Conservation (phyloP, 164 flowering plant genomes). For the Annona squamosa region DNA sequence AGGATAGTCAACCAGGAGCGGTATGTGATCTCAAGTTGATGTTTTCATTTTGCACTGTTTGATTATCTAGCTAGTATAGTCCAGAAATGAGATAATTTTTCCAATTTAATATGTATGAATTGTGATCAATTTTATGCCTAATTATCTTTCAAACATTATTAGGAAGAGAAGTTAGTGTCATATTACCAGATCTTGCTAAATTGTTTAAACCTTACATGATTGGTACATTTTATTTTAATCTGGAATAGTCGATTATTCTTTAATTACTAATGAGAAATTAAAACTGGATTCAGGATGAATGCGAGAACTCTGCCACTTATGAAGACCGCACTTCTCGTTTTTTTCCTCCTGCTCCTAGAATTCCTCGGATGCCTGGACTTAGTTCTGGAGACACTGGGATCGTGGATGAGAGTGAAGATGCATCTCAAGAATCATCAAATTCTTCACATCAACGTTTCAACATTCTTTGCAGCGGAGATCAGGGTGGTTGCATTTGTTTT, state of each 20-base stretch:
- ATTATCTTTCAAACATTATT: not conserved
- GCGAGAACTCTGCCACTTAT: conserved; percentile 32
- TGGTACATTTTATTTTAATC: not conserved
- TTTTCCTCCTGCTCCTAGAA: conserved; percentile 90
- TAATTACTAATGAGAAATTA: not conserved
- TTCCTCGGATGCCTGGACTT: conserved; percentile 78
- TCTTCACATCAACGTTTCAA: conserved; percentile 72
- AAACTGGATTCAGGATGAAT: conserved; percentile 38
- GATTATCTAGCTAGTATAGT: not conserved
- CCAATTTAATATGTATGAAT: not conserved
- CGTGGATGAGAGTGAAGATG: conserved; percentile 69
- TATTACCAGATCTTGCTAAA: not conserved
- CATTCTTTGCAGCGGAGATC: conserved; percentile 85
- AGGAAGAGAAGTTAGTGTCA: not conserved
- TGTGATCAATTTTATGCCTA: not conserved
- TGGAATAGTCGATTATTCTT: not conserved
- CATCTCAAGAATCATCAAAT: conserved; percentile 58
- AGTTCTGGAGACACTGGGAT: conserved; percentile 73
- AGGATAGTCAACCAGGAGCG: conserved; percentile 38
- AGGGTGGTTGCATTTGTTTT: conserved; percentile 80
- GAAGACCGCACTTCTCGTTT: conserved; percentile 88
- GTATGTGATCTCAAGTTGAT: conserved; percentile 27
- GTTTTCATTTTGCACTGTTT: not conserved
- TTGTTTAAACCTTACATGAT: not conserved
- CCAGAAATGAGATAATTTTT: not conserved